A percentile compares a stretch with the other conserved stretches of the same genome.
phyloP scores from a whole-genome alignment of 441 rosid species.

The Corymbia calophylla region DNA sequence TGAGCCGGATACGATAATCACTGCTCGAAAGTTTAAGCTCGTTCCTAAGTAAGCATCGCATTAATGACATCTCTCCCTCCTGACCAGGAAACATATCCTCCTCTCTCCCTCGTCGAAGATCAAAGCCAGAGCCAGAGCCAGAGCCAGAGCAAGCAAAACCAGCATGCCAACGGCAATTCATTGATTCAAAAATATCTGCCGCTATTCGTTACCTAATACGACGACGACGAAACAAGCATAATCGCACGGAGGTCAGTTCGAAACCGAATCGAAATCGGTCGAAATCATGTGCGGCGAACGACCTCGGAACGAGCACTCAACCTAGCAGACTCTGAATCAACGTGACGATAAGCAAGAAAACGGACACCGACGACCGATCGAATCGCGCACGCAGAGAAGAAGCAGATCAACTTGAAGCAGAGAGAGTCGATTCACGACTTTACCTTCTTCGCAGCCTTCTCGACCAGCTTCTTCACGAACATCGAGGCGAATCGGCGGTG shows the following conservation, averaged over 20 bases:
- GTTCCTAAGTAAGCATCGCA: neutral
- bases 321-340: neutral
- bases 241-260: neutral
- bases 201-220: neutral
- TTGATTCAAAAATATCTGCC: neutral
- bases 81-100: neutral
- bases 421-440: neutral
- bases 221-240: neutral
- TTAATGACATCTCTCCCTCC: neutral
- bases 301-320: neutral
- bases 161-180: neutral
- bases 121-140: neutral
- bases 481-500: constrained; percentile 15
- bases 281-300: neutral
- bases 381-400: neutral
- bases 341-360: neutral
- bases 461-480: constrained; percentile 77
- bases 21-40: neutral
- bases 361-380: neutral
- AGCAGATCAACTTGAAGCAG: neutral
- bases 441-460: constrained; percentile 87
- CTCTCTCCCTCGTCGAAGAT: neutral
- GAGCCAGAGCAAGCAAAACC: neutral
- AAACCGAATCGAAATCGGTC: neutral
- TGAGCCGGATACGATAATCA: neutral